These are phyloP conservation scores for Colletotrichum phormii DNA, from an alignment of 2,329 filamentous ascomycete genomes.

Conservation along the genomic window DNA sequence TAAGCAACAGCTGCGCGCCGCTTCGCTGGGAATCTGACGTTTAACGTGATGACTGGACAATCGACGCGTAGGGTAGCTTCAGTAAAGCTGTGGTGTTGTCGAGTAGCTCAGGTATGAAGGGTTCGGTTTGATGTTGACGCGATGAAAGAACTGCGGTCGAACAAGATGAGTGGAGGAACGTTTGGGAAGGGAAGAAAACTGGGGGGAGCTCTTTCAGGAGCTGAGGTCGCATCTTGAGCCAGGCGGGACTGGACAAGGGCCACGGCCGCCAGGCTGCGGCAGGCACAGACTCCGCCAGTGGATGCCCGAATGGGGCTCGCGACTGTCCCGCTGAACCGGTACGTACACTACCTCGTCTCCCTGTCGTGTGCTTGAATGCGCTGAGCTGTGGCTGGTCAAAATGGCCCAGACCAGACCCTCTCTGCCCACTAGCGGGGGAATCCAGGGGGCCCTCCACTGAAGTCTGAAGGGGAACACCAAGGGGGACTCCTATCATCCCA, in stretches of 20 bases:
- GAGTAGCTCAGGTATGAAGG: conserved; percentile 3
- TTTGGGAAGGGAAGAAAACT: conserved; percentile 36
- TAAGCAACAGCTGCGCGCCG: conserved; percentile 11
- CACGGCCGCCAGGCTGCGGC: conserved; percentile 23
- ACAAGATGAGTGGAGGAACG: conserved; percentile 8
- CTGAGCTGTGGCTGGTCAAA: conserved; percentile 2
- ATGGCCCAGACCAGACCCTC: conserved; percentile 17
- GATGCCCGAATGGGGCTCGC: conserved; percentile 23
- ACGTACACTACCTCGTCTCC: conserved; percentile 1
- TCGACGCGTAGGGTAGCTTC: conserved; percentile 5
- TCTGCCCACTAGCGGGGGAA: background rate
- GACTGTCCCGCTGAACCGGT: background rate
- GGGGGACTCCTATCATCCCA: background rate
- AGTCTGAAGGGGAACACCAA: background rate
- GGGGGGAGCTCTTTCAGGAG: conserved; percentile 35
- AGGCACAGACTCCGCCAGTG: conserved; percentile 32
- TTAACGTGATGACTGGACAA: background rate
- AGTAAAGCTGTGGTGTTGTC: background rate
- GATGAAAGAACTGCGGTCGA: conserved; percentile 25
- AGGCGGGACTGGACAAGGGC: conserved; percentile 29
- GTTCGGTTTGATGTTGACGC: conserved; percentile 15
- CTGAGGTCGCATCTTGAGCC: conserved; percentile 33
- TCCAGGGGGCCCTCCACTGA: conserved; percentile 26
- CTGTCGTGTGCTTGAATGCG: conserved; percentile 9
- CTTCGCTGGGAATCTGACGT: background rate